Percentiles rank a stretch among this genome's conserved stretches.
These are phyloP conservation scores for Paramecium sexaurelia DNA, from an alignment of 73 alveolate species.

Conservation along the genomic window DNA sequence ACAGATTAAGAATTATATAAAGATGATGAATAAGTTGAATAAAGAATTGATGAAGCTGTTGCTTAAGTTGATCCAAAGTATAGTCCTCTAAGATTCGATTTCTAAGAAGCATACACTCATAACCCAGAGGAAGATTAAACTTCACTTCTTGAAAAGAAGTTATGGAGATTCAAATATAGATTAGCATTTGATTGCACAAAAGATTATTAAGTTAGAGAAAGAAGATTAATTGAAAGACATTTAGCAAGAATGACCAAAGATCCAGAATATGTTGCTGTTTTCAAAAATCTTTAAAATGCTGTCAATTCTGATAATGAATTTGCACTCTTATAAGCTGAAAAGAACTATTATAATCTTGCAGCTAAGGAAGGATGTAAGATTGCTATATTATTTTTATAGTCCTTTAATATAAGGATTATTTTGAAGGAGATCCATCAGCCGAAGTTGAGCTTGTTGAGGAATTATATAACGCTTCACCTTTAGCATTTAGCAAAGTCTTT, in stretches of 20 bases:
- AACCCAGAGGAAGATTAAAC: constrained; percentile 78
- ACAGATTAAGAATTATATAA: constrained; percentile 82
- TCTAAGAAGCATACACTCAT: constrained; percentile 74
- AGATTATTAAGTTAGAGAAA: constrained; percentile 72
- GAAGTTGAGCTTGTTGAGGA: constrained; percentile 59
- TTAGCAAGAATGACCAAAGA: constrained; percentile 74
- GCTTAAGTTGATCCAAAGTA: constrained; percentile 73
- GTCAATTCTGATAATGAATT: constrained; percentile 12
- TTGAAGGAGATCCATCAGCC: constrained; percentile 83
- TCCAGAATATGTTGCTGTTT: constrained; percentile 66
- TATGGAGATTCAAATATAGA: constrained; percentile 86
- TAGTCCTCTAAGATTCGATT: constrained; percentile 71
- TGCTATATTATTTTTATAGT: constrained; percentile 53
- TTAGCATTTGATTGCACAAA: constrained; percentile 75
- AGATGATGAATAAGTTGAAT: constrained; percentile 77
- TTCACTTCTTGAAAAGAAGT: constrained; percentile 79
- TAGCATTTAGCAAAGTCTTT: constrained; percentile 31
- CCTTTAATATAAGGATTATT: constrained; percentile 82
- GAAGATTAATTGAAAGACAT: constrained; percentile 81
- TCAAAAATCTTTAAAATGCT: not conserved
- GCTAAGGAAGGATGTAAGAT: constrained; percentile 56
- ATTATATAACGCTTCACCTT: constrained; percentile 43
- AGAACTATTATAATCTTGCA: constrained; percentile 63
- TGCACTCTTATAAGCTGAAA: constrained; percentile 62
- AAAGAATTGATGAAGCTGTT: constrained; percentile 71